Percentiles rank a stretch among this genome's conserved stretches.
phyloP scores from a whole-genome alignment of 2,329 filamentous ascomycete genomes.

The Macrophomina tecta region DNA sequence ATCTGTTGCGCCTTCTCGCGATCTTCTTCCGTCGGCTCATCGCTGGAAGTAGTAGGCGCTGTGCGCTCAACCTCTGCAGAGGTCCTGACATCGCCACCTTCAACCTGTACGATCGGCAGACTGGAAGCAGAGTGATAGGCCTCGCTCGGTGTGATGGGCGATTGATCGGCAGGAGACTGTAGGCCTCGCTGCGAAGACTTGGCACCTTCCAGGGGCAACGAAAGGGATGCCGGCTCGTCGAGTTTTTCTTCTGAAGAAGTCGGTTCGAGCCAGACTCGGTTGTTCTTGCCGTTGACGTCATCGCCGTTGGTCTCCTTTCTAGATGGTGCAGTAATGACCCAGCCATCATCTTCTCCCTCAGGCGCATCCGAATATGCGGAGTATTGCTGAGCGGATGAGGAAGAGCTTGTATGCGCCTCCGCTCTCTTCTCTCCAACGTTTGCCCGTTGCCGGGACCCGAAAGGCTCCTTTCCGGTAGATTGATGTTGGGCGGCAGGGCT shows the following conservation, averaged over 20 bases:
- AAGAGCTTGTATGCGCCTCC: slow-evolving; percentile 33
- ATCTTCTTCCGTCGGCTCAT: slow-evolving; percentile 69
- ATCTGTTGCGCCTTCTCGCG: slow-evolving; percentile 79
- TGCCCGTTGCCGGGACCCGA: slow-evolving; percentile 34
- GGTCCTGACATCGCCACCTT: slow-evolving; percentile 50
- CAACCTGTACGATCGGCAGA: slow-evolving; percentile 58
- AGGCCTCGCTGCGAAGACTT: slow-evolving; percentile 39
- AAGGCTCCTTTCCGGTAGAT: slow-evolving; percentile 32
- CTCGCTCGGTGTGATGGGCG: slow-evolving; percentile 52
- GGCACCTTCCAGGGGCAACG: slow-evolving; percentile 48
- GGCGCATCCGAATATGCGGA: slow-evolving; percentile 23
- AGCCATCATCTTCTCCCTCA: slow-evolving; percentile 47
- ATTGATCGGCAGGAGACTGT: slow-evolving; percentile 28
- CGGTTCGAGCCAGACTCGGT: slow-evolving; percentile 50
- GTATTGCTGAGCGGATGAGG: slow-evolving; percentile 26
- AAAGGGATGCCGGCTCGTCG: slow-evolving; percentile 37
- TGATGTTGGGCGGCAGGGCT: slow-evolving; percentile 36
- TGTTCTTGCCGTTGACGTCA: slow-evolving; percentile 34
- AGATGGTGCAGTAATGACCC: slow-evolving; percentile 42
- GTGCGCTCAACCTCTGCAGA: slow-evolving; percentile 37
- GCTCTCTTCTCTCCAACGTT: slow-evolving; percentile 36
- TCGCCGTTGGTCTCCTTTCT: slow-evolving; percentile 32
- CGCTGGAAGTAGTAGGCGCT: slow-evolving; percentile 28
- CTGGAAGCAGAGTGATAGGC: slow-evolving; percentile 56
- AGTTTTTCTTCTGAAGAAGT: slow-evolving; percentile 44